Evolutionary conservation across 495 filamentous ascomycete species (phyloP), one percentile per base, ranked within the genome.

Genomic region (Niebla homalea): DNA sequence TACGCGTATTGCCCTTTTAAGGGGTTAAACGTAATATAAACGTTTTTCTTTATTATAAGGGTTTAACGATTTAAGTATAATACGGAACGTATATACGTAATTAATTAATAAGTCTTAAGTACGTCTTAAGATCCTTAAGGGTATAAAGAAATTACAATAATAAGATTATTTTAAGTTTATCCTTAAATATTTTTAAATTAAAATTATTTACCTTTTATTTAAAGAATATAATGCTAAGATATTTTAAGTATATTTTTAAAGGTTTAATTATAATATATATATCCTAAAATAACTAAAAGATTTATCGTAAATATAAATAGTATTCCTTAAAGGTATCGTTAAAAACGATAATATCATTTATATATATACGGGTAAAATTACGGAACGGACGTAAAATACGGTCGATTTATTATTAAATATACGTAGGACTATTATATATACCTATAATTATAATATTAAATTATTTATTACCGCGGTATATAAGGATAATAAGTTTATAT

Each of bases 401-500:
- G 45, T 51, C 19, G 26, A 51, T 51, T 21, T 47, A 20, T 4
- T 23, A 25, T 44, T 51, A 21, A 25, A 51, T 29, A 45, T 51
- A 51, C 3, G 36, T 16, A 20, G 23, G 19, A 19, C 8, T 16
- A 45, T 51, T 51, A 21, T 32, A 44, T 16, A 20, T 46, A 44
- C 23, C 18, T 39, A 51, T 46, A 19, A 51, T 29, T 14, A 23
- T 22, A 47, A 51, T 35, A 44, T 48, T 43, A 6, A 23, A 51
- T 36, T 29, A 32, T 32, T 51, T n/a, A 11, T 47, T 4, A 43
- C 16, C 36, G 12, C 23, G 16, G 21, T 51, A 39, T 5, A 7
- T 43, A 43, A 51, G 6, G 15, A 46, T 18, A 22, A 25, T 51
- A 51, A 51, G 21, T 25, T 51, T 51, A 51, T 51, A 25, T 21